Evolutionary conservation across 805 yeast species (phyloP), one percentile per base, ranked within the genome.

Genomic region (Lipomyces oligophaga): DNA sequence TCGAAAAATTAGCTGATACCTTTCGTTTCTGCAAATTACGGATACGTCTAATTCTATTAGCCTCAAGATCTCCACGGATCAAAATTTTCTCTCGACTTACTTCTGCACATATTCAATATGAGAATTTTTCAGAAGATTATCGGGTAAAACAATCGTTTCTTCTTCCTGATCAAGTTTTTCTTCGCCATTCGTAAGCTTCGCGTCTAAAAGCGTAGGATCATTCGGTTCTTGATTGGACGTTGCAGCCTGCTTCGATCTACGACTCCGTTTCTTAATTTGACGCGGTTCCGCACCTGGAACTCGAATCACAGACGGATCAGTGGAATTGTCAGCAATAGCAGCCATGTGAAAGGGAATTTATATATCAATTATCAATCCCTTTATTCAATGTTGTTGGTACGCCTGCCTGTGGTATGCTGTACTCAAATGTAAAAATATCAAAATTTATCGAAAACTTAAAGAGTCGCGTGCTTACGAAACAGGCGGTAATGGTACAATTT

Each of bases 11-110:
- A 34, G 4, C 5, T n/a, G 35, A 6, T 42, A 46, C 52, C 55
- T 65, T 65, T 34, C 69, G 61, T 49, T 67, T 67, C 40, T 57
- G 63, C 15, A 67, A 58, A 50, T 67, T 67, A 32, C 70, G 67
- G 38, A 66, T 57, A 4, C 70, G 64, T 52, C 59, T 57, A 32
- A 2, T 21, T 8, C 22, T 5, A 19, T 2, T 13, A 26, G 13
- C 11, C 13, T 26, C 30, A 8, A 8, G 30, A 26, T 13, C 11
- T 26, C 30, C 30, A 26, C 30, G 13, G 13, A 26, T 10, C 8
- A 26, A 26, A 26, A 26, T 13, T 13, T 26, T 8, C 30, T 13
- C 30, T 26, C 8, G 4, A 27, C 55, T 38, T 33, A 51, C 55
- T 43, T 51, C 33, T 43, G 48, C 15, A 51, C 34, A 16, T 27